phyloP scores from a whole-genome alignment of 306 rosid genomes.

The Hippophae rhamnoides region DNA sequence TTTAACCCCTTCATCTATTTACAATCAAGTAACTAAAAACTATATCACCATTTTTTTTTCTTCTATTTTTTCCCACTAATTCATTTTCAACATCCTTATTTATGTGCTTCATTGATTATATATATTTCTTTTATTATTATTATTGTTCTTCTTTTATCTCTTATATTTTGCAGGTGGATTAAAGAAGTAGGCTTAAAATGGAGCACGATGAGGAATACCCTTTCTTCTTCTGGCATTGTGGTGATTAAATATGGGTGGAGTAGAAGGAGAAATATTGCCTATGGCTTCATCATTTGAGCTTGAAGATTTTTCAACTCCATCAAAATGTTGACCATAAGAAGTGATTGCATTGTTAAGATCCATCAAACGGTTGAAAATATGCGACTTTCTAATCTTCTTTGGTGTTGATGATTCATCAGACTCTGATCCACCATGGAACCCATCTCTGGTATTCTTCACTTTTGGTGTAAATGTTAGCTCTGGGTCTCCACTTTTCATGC shows the following conservation, averaged over 20 bases:
- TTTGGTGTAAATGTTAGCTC: constrained; percentile 28
- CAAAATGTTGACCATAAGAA: neutral
- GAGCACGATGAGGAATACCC: constrained; percentile 47
- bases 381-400: constrained; percentile 21
- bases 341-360: constrained; percentile 4
- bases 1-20: too few relatives aligned
- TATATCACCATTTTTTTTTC: too few relatives aligned
- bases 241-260: constrained; percentile 37
- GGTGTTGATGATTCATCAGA: constrained; percentile 34
- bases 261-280: constrained; percentile 25
- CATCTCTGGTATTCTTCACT: constrained; percentile 14
- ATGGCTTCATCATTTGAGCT: constrained; percentile 21
- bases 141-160: too few relatives aligned
- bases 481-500: constrained; percentile 27
- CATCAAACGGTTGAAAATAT: constrained; percentile 21
- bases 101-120: too few relatives aligned
- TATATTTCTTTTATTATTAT: too few relatives aligned
- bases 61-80: too few relatives aligned
- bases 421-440: constrained; percentile 19
- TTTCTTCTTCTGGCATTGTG: constrained; percentile 38
- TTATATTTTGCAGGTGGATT: too few relatives aligned
- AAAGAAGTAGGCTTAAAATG: constrained; percentile 13
- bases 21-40: too few relatives aligned
- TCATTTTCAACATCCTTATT: too few relatives aligned
- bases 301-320: constrained; percentile 5